Base-by-base conservation (phyloP, 2,329 filamentous ascomycete species). In the Curvularia eragrostidis region DNA sequence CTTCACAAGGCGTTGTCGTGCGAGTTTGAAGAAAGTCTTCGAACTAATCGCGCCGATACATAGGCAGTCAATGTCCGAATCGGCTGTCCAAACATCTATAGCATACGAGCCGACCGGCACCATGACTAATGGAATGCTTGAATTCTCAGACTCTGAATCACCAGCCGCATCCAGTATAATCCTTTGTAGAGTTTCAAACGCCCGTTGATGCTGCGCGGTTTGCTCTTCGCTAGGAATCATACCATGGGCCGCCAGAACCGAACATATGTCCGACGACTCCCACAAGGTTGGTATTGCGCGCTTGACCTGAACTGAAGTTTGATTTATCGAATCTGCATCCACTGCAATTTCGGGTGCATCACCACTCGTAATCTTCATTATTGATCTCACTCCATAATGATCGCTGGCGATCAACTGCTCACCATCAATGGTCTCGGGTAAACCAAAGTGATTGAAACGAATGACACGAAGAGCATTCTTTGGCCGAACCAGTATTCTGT, bases 41-140 rank as follows among this genome's bases (percentile, higher is more conserved):
- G 85, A 76, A 66, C 85, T 86, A 55, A 88, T 85, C 21, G 83
- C 80, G 1, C 87, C 86, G 59, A 90, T 84, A 63, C 83, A 89
- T 5, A 90, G 79, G 64, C 86, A 87, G 72, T 91, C 87, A 6
- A 91, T 81, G 63, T 89, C 86, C 1, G 87, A 90, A 0, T 80
- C 70, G 1, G 77, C 66, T 1, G 84, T 85, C 85, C 87, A 89
- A 3, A 87, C 83, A 9, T 83, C 84, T 3, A 90, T 76, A 3
- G 84, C 85, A 65, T 87, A 89, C 0, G 88, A 90, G 0, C 88
- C 88, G n/a, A 89, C 85, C 0, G 87, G 81, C 5, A 85, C 79
- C 7, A 90, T 67, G 1, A 87, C 76, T 36, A 89, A 75, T 1
- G 80, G 70, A 39, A 73, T 67, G 8, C 69, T 65, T 1, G 67